A percentile compares a stretch with the other conserved stretches of the same genome.
phyloP scores from a whole-genome alignment of 495 filamentous ascomycete genomes.

The Neurospora sp. region DNA sequence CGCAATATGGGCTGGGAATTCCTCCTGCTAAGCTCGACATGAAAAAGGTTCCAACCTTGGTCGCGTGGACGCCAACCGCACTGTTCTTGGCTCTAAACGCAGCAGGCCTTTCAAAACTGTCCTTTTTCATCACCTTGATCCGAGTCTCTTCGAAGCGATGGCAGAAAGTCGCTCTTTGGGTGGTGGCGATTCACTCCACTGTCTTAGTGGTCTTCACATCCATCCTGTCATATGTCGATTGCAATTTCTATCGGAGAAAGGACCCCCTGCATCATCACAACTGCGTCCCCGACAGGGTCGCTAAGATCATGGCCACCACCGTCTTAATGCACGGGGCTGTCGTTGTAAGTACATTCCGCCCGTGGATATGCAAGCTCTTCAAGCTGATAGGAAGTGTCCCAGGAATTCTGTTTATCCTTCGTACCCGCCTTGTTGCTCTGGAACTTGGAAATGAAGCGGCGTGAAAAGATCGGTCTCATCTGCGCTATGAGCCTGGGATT shows the following conservation, averaged over 20 bases:
- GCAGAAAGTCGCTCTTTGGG: not conserved
- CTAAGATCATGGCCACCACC: not conserved
- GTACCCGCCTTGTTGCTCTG: not conserved
- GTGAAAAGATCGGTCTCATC: not conserved
- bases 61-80: not conserved
- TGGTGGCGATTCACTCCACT: not conserved
- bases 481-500: not conserved
- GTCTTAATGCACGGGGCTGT: not conserved
- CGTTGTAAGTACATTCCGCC: not conserved
- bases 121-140: not conserved
- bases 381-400: not conserved
- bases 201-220: not conserved
- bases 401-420: not conserved
- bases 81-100: not conserved
- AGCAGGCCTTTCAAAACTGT: not conserved
- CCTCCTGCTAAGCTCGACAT: not conserved
- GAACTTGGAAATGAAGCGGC: not conserved
- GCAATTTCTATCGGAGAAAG: not conserved
- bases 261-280: not conserved
- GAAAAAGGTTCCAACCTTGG: not conserved
- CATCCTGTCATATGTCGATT: not conserved
- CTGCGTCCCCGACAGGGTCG: not conserved
- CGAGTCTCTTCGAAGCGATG: not conserved
- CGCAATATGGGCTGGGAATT: not conserved
- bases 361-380: not conserved